Percentiles rank a stretch among this genome's conserved stretches.
These are phyloP conservation scores for Calonectria naviculata DNA, from an alignment of 2,329 filamentous ascomycete genomes.

Conservation along the genomic window DNA sequence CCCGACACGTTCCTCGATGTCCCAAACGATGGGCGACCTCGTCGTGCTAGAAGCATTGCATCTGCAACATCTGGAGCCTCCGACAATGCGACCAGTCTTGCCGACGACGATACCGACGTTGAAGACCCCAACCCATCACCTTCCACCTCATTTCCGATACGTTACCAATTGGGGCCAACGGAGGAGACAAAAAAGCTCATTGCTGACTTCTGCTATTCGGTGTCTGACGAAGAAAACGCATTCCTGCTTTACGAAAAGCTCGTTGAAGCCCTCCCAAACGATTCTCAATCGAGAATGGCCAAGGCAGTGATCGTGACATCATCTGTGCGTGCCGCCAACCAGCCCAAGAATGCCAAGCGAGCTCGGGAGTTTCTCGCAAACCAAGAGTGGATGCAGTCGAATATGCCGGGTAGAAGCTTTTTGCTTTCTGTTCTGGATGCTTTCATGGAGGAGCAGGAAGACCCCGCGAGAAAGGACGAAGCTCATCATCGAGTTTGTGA, in stretches of 20 bases:
- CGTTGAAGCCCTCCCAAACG: slow-evolving; percentile 9
- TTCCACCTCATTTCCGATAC: background rate
- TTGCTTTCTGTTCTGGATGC: slow-evolving; percentile 32
- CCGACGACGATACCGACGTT: slow-evolving; percentile 8
- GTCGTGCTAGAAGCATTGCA: background rate
- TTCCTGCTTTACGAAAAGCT: slow-evolving; percentile 32
- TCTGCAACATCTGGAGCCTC: background rate
- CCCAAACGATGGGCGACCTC: background rate
- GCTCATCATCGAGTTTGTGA: slow-evolving; percentile 12
- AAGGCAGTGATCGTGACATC: slow-evolving; percentile 30
- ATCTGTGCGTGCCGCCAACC: slow-evolving; percentile 33
- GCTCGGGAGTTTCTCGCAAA: slow-evolving; percentile 27
- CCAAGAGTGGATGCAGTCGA: background rate
- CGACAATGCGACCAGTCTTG: background rate
- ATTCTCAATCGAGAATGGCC: slow-evolving; percentile 1
- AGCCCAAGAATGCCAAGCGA: slow-evolving; percentile 24
- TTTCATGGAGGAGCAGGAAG: slow-evolving; percentile 25
- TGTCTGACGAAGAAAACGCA: slow-evolving; percentile 39
- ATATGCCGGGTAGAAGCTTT: slow-evolving; percentile 9
- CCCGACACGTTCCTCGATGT: background rate
- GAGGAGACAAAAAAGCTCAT: slow-evolving; percentile 34
- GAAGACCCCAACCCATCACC: background rate
- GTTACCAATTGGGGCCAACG: slow-evolving; percentile 26
- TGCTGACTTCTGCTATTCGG: slow-evolving; percentile 39
- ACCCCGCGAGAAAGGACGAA: slow-evolving; percentile 14